These are phyloP conservation scores for Monsonia emarginata DNA, from an alignment of 441 rosid genomes.

Conservation along the genomic window DNA sequence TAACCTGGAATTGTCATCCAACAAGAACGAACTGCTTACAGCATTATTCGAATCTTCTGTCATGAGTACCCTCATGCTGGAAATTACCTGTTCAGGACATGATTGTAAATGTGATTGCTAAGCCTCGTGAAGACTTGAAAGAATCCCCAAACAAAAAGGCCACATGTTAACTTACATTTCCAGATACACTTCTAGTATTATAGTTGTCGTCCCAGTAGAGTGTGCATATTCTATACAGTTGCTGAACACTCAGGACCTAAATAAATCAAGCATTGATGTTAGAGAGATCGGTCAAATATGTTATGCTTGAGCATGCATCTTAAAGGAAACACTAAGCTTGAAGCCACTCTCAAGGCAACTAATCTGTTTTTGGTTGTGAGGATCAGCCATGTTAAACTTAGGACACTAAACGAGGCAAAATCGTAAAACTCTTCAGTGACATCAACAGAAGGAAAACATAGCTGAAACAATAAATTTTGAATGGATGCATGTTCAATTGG, in stretches of 20 bases:
- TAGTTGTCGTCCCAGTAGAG: slow-evolving; percentile 96
- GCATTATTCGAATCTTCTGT: slow-evolving; percentile 89
- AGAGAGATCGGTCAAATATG: too few species aligned
- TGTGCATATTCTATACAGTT: slow-evolving; percentile 90
- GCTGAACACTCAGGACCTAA: slow-evolving; percentile 97
- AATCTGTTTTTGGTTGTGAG: too few species aligned
- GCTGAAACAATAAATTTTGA: too few species aligned
- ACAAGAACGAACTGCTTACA: slow-evolving; percentile 72
- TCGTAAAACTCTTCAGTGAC: too few species aligned
- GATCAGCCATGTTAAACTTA: too few species aligned
- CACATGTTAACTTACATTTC: slow-evolving; percentile 42
- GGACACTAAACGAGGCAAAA: too few species aligned
- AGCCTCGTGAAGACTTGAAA: neutral
- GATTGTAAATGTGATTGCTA: neutral
- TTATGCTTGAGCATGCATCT: too few species aligned
- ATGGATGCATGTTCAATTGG: too few species aligned
- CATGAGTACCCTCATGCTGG: slow-evolving; percentile 92
- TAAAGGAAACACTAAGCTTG: neutral
- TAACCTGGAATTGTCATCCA: slow-evolving; percentile 94
- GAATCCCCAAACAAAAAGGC: neutral
- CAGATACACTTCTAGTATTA: slow-evolving; percentile 90
- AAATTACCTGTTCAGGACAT: slow-evolving; percentile 53
- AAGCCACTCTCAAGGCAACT: too few species aligned
- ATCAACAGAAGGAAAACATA: too few species aligned
- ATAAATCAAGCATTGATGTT: slow-evolving; percentile 20